Base-by-base conservation (phyloP, 1,284 basidiomycete species). In the Melampsora occidentalis region DNA sequence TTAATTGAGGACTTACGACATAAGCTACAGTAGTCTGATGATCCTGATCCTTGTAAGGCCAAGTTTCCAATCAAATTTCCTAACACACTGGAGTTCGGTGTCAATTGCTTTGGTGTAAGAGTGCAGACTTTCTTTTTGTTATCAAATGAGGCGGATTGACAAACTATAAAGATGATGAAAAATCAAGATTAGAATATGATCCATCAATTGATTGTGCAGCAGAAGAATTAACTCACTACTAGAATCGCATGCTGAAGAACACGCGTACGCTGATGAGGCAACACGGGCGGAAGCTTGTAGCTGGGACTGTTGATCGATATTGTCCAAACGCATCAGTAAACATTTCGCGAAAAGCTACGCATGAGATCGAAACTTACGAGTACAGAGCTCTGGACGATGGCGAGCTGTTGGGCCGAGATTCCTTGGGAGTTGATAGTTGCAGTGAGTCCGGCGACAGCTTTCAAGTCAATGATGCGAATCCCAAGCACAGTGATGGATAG, bases 401-500 rank as follows among this genome's bases (percentile, higher is more conserved):
- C 64, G 20, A 75, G 49, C 59, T 75, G 62, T 31, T 67, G 28
- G 3, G 66, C 35, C n/a, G 63, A 67, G 57, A 75, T 66, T 28
- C 71, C 71, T 31, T 39, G 31, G 5, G 31, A 48, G 12, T 33
- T 35, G 65, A 75, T 75, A 12, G n/a, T 61, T 18, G 64, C 48
- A 22, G 48, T 39, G n/a, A 75, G 65, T 49, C 33, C 42, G 22
- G 71, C 64, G 9, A 65, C 53, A 18, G 71, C 63, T 42, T 57
- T 35, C 3, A 67, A 7, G 42, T 75, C 59, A 16, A 75, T 25
- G 22, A 28, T 48, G 4, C 18, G 35, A n/a, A 67, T 75, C n/a
- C 71, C 71, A 28, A 75, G 64, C 22, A 75, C 35, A 28, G 39
- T 75, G 53, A 75, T 42, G 28, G 71, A 75, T 14, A 75, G 35